Evolutionary conservation across 345 rosid genomes (phyloP), one percentile per base, ranked within the genome.

Genomic region (Nephelium lappaceum): DNA sequence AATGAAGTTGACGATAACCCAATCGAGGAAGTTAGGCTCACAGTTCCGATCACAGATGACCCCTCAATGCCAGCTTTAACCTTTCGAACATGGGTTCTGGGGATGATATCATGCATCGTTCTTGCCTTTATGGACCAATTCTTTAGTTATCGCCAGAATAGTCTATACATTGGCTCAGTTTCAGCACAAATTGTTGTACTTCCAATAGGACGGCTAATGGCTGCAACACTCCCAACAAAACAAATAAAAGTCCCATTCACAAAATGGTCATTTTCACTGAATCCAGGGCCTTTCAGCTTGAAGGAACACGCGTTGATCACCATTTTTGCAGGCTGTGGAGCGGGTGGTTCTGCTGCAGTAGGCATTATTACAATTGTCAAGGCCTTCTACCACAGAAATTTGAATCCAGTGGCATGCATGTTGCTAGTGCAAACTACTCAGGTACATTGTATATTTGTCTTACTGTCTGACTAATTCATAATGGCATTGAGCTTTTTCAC

Each of bases 371-470:
- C 88, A 6, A 62, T 77, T 64, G 79, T 86, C 42, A 84, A 83
- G 77, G 93, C 86, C 5, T 83, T 87, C 39, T 89, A 87, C 41
- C 78, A 25, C 24, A 69, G 79, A 41, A 14, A 19, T 0, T 23
- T 86, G 15, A 71, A 81, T 55, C 80, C 77, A 5, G 15, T 81
- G 12, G 86, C 87, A 10, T 84, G 88, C 45, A 72, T 89, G 80
- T 73, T 90, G 83, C 88, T 93, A 5, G 82, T 85, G 12, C 92
- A 88, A 80, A 89, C 98, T 5, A 90, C 97, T 63, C 98, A 90
- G 94, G 97, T 91, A 70, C 11, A 9, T 19, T 63, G 21, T 60
- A 21, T 60, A 60, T 21, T 60, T 19, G 31, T 8, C 70, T 16
- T 18, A 78, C 21, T 21, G 41, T 63, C 55, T 49, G 55, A 5